These are phyloP conservation scores for Petunia secreta DNA, from an alignment of 257 asterid species.

Conservation along the genomic window DNA sequence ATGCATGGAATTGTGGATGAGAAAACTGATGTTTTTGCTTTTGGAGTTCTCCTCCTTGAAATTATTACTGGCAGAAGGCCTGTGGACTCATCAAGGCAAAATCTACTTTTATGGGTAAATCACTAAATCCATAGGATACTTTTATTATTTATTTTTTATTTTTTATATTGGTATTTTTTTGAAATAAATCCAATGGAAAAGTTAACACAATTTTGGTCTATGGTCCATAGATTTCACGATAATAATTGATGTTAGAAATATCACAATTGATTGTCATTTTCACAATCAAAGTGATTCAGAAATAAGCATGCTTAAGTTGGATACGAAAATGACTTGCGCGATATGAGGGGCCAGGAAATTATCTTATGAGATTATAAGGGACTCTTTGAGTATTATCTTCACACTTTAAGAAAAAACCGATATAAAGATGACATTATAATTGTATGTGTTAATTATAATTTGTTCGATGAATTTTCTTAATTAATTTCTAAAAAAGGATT, in stretches of 20 bases:
- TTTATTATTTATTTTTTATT: background rate
- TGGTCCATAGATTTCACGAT: conserved; percentile 14
- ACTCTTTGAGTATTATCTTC: background rate
- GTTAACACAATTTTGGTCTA: background rate
- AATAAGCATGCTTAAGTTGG: background rate
- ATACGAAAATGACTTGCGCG: conserved; percentile 4
- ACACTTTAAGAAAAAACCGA: background rate
- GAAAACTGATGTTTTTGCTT: conserved; percentile 78
- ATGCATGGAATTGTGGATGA: conserved; percentile 92
- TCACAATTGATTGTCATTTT: background rate
- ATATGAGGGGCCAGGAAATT: background rate
- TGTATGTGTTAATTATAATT: background rate
- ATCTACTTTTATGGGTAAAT: conserved; percentile 75
- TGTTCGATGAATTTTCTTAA: background rate
- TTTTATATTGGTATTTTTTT: background rate
- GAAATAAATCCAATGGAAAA: background rate
- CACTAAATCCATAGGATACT: background rate
- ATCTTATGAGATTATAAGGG: background rate
- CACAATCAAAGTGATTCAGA: too few relatives aligned
- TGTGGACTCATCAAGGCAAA: conserved; percentile 58
- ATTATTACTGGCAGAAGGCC: conserved; percentile 83
- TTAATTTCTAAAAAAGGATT: background rate
- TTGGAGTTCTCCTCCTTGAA: conserved; percentile 83
- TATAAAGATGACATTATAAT: background rate
- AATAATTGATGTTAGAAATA: background rate